Evolutionary conservation across 2,329 filamentous ascomycete species (phyloP), one percentile per base, ranked within the genome.

Genomic region (Sclerotinia subarctica): DNA sequence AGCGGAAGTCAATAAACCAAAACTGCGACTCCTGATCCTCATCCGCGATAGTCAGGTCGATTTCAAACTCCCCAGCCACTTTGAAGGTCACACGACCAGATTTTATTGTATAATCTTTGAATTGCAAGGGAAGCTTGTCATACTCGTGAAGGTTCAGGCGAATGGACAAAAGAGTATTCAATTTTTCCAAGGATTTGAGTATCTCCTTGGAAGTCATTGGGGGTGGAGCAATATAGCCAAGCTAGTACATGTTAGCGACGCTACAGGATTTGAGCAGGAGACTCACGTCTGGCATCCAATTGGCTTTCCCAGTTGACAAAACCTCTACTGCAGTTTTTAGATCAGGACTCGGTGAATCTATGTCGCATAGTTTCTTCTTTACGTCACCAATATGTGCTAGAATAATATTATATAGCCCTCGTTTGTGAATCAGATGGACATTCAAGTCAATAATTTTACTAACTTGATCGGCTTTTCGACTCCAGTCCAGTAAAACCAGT

Each of bases 1-100:
- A 93, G 69, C 94, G 88, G 74, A 98, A 88, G 78, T 98, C 94
- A 70, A 98, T 91, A 76, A 98, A 97, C 84, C 91, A 97, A 76
- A 96, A 96, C 74, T 96, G 94, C 66, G 91, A 90, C 44, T 88
- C 83, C 24, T 89, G 86, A 72, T 95, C 90, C 76, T 98, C 94
- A 73, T 94, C 90, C 24, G 91, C 92, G 71, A 98, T 91, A 0
- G 93, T 94, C 64, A 99, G 85, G 77, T 98, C 95, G 26, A 98
- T 87, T 78, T 98, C 94, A 74, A 97, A 97, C 78, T 98, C 94
- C 65, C 87, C 86, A 3, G 86, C 81, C 1, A 98, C 91, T 58
- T 82, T 86, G 78, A 99, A 99, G 0, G 93, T 98, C 8, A 91
- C 94, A 60, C 94, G 88, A n/a, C 96, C 95, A 64, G 92, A 91